Conservation (phyloP, 2,329 filamentous ascomycete genomes). For the Arthrobotrys sphaeroides region DNA sequence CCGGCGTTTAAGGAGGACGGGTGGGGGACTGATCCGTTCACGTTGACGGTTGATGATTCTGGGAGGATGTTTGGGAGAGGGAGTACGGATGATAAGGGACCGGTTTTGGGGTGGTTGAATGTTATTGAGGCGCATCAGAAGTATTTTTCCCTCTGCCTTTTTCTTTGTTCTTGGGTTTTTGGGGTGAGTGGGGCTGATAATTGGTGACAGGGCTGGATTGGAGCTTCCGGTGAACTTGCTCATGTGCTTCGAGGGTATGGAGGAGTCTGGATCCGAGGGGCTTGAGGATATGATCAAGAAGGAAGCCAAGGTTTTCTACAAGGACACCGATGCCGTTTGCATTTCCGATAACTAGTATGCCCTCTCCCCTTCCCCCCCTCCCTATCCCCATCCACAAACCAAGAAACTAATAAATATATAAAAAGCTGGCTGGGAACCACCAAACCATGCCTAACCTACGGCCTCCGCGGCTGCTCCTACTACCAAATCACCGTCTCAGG, state of each 20-base stretch:
- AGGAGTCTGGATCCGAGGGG: slow-evolving; percentile 97
- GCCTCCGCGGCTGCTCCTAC: slow-evolving; percentile 96
- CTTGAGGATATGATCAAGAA: slow-evolving; percentile 92
- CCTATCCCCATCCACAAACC: background rate
- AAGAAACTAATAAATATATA: background rate
- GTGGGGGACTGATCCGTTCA: slow-evolving; percentile 95
- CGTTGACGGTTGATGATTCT: slow-evolving; percentile 85
- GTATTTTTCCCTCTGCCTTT: slow-evolving; percentile 56
- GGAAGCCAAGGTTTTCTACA: slow-evolving; percentile 94
- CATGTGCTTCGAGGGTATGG: slow-evolving; percentile 99
- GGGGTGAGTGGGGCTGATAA: background rate
- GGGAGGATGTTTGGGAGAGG: slow-evolving; percentile 96
- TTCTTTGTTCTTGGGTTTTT: background rate
- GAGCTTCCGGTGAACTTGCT: slow-evolving; percentile 97
- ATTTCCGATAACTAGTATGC: slow-evolving; percentile 91
- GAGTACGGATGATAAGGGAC: slow-evolving; percentile 96
- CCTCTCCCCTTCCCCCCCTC: background rate
- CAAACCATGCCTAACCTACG: slow-evolving; percentile 97
- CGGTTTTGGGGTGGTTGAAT: slow-evolving; percentile 96
- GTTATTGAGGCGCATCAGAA: slow-evolving; percentile 98
- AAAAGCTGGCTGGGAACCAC: slow-evolving; percentile 88
- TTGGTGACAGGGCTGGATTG: slow-evolving; percentile 71
- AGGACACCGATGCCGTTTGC: slow-evolving; percentile 93
- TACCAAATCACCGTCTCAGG: slow-evolving; percentile 91
- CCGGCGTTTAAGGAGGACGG: slow-evolving; percentile 92